Evolutionary conservation across 768 basidiomycete genomes (phyloP), one percentile per base, ranked within the genome.

Genomic region (Termitomyces sp.): DNA sequence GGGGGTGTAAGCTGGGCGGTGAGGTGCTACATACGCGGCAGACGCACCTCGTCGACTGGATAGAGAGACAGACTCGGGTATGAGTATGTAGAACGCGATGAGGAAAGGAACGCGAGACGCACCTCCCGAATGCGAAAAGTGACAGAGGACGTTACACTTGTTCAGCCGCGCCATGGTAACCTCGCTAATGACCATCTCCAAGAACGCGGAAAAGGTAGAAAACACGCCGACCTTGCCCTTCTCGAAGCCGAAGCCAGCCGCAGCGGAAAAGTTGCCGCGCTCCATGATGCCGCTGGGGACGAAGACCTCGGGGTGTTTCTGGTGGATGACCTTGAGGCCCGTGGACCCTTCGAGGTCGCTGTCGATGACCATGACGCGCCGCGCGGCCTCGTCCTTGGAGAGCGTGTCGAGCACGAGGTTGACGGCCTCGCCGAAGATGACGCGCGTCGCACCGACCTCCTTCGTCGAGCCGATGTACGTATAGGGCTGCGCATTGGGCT

Each of bases 101-200:
- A 18, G 9, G 2, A 13, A 15, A 2, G 20, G 16, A 42, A 1
- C 3, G 6, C 41, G 7, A 42, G 9, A 72, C 81, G 54, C 69
- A 87, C 86, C 85, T 60, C 92, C 92, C 24, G 91, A 87, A 73
- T 94, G 92, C 24, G 91, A 93, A 76, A 93, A 94, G 73, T 94
- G 92, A 65, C 80, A 87, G 24, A 94, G 81, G 9, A 94, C 86
- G 66, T 94, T 94, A 77, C 89, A 90, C 64, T 88, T 80, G 71
- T 94, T 94, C 69, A 94, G 71, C 54, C 92, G 83, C n/a, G 92
- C 92, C 92, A 94, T 94, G 12, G 92, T 94, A 52, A 93, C 75
- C 70, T 94, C 92, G 5, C 90, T 92, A 54, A 94, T 71, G 50
- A 90, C 77, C 92, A 94, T 94, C 80, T 94, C 92, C 57, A 92